Base-by-base conservation (phyloP, 768 basidiomycete species). In the Amanita inopinata region DNA sequence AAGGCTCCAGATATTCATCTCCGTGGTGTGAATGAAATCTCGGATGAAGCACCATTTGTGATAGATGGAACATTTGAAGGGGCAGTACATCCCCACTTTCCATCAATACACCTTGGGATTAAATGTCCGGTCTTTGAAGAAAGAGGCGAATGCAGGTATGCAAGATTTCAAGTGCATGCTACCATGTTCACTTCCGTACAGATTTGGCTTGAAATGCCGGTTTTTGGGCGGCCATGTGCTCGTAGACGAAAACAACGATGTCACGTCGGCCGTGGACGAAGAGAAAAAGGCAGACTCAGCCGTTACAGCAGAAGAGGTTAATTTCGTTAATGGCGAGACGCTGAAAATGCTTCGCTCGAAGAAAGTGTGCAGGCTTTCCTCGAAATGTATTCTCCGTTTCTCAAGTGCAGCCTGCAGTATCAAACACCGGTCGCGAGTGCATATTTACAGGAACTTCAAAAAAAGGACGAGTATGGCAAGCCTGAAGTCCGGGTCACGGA, bases 121-220 rank as follows among this genome's bases (percentile, higher is more conserved):
- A 55, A 53, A 2, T 93, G 89, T 54, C 86, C 88, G 0, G 65
- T 83, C 2, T 86, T 74, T 52, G 61, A 65, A 11, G 75, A 77
- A 49, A 68, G 70, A 12, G 91, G 90, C 1, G 74, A 78, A 49
- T 96, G 91, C 63, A 74, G 76, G 67, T 71, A 46, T 20, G 61
- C 52, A 4, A 17, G 11, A 15, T 12, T 12, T 10, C 22, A 12
- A 28, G 11, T 14, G 8, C 43, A 5, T 32, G 7, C 6, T 25
- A 22, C 14, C 9, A n/a, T 14, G 3, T 5, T 25, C 22, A 28
- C 30, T 10, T 20, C 14, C 19, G 5, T 17, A 14, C n/a, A 74
- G 70, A 40, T 78, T 75, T 52, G 96, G 92, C 8, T 80, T 86
- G 59, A 89, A 91, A 59, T 99, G 96, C 57, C 78, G 96, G 2